These are phyloP conservation scores for Cucurbita moschata DNA, from an alignment of 306 rosid genomes.

Conservation along the genomic window DNA sequence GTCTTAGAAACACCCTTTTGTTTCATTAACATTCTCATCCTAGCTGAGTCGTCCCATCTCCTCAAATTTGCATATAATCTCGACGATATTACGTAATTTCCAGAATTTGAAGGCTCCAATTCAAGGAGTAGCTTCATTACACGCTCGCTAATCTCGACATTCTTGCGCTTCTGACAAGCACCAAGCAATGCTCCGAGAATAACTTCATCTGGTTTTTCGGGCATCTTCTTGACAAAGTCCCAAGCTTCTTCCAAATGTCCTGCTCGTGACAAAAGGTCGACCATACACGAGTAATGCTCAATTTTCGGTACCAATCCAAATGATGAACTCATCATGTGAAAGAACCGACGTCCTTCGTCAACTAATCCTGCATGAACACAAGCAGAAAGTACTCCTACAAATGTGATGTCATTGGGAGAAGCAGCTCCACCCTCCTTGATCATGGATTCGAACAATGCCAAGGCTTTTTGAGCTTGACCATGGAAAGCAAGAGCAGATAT, in stretches of 20 bases:
- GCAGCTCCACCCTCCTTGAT: conserved; percentile 39
- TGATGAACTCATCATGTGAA: conserved; percentile 50
- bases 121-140: conserved; percentile 54
- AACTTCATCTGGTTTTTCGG: conserved; percentile 75
- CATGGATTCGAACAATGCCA: conserved; percentile 56
- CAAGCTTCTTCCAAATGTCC: conserved; percentile 74
- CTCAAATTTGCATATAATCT: conserved; percentile 52
- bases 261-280: conserved; percentile 78
- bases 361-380: conserved; percentile 84
- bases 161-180: conserved; percentile 60
- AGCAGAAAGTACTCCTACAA: conserved; percentile 82
- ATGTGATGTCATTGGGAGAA: conserved; percentile 68
- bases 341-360: conserved; percentile 49
- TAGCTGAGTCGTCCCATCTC: conserved; percentile 82
- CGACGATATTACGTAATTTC: conserved; percentile 74
- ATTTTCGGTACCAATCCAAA: conserved; percentile 65
- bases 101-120: conserved; percentile 82
- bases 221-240: conserved; percentile 71
- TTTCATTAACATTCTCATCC: conserved; percentile 76
- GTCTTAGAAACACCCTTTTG: conserved; percentile 69
- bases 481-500: conserved; percentile 92
- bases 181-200: conserved; percentile 72
- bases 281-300: conserved; percentile 95
- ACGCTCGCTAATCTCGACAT: conserved; percentile 49
- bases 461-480: conserved; percentile 65